Base-by-base conservation (phyloP, 768 basidiomycete genomes). In the Pilatotrama ljubarskyi region DNA sequence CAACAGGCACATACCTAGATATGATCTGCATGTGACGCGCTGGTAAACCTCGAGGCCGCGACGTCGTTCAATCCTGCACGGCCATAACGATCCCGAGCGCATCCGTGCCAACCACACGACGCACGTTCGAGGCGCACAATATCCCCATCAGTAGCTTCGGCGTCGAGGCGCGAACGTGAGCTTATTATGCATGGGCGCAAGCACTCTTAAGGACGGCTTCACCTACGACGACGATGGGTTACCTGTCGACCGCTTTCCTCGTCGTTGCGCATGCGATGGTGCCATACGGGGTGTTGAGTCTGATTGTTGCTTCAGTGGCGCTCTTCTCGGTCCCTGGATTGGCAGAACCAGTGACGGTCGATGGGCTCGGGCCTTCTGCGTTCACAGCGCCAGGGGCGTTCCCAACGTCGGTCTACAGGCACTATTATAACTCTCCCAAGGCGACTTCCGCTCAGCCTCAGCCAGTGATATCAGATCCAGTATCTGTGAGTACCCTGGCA, bases 381-480 rank as follows among this genome's bases (percentile, higher is more conserved):
- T 87, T 81, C 66, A 82, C 86, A 3, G 86, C 73, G 5, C 80
- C 85, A 5, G 87, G 86, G 26, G 66, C 74, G 3, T 90, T 89
- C 69, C 88, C 89, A 1, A 87, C 87, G 1, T 81, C 85, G 5
- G 73, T 80, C 38, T 91, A 84, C 70, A 68, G 76, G n/a, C 68
- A 77, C 51, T 91, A 90, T 70, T 89, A 85, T 74, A 90, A 90
- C 70, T 73, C 80, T 63, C 88, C 90, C 32, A 90, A 87, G 1
- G 85, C 82, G 32, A 91, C 90, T 2, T 81, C 82, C 13, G 83
- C 79, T 0, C 90, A 91, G 68, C 84, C 84, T 3, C 90, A 91
- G 72, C 90, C 89, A n/a, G 79, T 90, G 59, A 80, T 91, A 37
- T 82, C 87, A 14, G 89, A 91, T 68, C 85, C 87, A 9, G 81